Conservation (phyloP, 2,329 filamentous ascomycete genomes). For the Microdochium bolleyi region DNA sequence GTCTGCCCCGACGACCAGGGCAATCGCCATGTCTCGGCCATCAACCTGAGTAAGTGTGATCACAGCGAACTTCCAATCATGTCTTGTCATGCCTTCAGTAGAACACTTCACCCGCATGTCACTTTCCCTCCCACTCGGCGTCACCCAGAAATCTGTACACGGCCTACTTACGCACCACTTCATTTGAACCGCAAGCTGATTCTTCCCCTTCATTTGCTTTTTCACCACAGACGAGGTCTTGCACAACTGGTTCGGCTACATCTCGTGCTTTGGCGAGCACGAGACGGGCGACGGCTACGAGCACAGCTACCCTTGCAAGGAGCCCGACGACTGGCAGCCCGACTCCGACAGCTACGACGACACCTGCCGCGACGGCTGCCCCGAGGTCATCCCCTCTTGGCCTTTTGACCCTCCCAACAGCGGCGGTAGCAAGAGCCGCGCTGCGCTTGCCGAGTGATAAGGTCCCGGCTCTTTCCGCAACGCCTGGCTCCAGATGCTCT, state of each 20-base stretch:
- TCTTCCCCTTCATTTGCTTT: background rate
- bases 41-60: constrained; percentile 1
- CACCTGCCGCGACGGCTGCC: constrained; percentile 1
- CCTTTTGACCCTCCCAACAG: background rate
- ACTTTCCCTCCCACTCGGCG: too few species aligned
- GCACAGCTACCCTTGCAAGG: background rate
- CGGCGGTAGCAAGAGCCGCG: background rate
- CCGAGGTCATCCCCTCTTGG: background rate
- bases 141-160: too few species aligned
- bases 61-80: too few species aligned
- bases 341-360: background rate
- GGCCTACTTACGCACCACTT: too few species aligned
- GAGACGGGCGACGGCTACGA: background rate
- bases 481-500: too few species aligned
- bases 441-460: too few species aligned
- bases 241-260: constrained; percentile 5
- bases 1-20: background rate
- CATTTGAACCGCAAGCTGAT: background rate
- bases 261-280: constrained; percentile 3
- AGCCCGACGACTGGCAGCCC: constrained; percentile 2
- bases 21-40: background rate
- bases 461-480: too few species aligned
- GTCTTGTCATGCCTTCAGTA: background rate
- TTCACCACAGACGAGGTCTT: constrained; percentile 1
- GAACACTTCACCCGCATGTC: too few species aligned